Evolutionary conservation across 495 filamentous ascomycete genomes (phyloP).

Genomic region (Poronia punctata): DNA sequence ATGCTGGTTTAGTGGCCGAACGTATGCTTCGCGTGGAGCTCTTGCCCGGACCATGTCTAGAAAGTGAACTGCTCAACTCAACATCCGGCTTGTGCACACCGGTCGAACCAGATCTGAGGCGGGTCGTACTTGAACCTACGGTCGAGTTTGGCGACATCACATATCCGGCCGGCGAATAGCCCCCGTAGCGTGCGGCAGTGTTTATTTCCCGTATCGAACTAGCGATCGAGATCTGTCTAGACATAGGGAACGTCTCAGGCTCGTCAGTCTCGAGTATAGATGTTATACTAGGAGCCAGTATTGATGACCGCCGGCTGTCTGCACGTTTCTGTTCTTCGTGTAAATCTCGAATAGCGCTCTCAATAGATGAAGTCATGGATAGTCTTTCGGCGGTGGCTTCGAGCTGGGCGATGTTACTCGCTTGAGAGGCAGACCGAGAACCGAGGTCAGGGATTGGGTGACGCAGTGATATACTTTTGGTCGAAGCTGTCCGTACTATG

Average conservation of each 20-base stretch:
- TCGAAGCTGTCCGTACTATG: constrained; percentile 54
- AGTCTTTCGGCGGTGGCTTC: constrained; percentile 77
- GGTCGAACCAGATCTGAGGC: constrained; percentile 47
- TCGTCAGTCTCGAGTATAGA: constrained; percentile 31
- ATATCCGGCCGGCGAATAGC: constrained; percentile 63
- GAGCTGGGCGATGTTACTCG: constrained; percentile 72
- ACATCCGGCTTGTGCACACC: constrained; percentile 24
- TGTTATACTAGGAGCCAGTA: constrained; percentile 36
- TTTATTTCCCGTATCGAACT: constrained; percentile 67
- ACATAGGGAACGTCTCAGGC: constrained; percentile 22
- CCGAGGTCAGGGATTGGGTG: constrained; percentile 75
- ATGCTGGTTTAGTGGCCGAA: constrained; percentile 33
- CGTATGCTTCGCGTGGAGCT: constrained; percentile 35
- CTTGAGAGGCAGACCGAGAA: constrained; percentile 64
- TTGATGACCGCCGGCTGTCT: constrained; percentile 54
- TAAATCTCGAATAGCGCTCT: constrained; percentile 72
- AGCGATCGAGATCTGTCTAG: constrained; percentile 47
- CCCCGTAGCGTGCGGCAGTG: constrained; percentile 56
- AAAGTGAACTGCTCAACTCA: constrained; percentile 26
- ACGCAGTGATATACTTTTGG: constrained; percentile 51
- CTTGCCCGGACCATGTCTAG: constrained; percentile 40
- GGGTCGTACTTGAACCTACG: constrained; percentile 45
- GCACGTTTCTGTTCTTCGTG: constrained; percentile 68
- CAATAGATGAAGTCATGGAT: constrained; percentile 72
- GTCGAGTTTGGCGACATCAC: constrained; percentile 61